phyloP scores from a whole-genome alignment of 2,329 filamentous ascomycete genomes.

The Drechslera avenae region DNA sequence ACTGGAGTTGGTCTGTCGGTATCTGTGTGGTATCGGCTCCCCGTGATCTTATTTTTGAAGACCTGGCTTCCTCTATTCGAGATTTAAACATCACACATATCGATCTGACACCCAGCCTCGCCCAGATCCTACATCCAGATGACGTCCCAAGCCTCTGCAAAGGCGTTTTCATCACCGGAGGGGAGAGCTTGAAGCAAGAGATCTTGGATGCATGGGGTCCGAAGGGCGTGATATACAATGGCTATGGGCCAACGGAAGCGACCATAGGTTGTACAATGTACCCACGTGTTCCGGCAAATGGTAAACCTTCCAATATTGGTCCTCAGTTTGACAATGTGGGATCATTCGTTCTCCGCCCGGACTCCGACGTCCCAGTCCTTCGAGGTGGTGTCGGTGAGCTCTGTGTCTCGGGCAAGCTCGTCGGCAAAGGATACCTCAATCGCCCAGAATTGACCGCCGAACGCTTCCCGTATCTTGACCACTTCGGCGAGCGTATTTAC shows the following conservation, averaged over 20 bases:
- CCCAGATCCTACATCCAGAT: slow-evolving; percentile 75
- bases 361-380: slow-evolving; percentile 72
- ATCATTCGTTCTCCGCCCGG: slow-evolving; percentile 74
- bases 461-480: slow-evolving; percentile 70
- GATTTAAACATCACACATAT: slow-evolving; percentile 82
- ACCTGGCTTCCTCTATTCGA: slow-evolving; percentile 74
- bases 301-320: slow-evolving; percentile 87
- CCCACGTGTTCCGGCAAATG: slow-evolving; percentile 75
- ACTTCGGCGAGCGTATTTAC: slow-evolving; percentile 64
- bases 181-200: slow-evolving; percentile 85
- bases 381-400: slow-evolving; percentile 84
- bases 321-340: slow-evolving; percentile 86
- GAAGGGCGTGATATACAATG: slow-evolving; percentile 83
- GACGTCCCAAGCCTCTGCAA: slow-evolving; percentile 79
- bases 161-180: slow-evolving; percentile 92
- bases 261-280: slow-evolving; percentile 94
- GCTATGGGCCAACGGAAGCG: slow-evolving; percentile 86
- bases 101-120: slow-evolving; percentile 87
- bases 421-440: slow-evolving; percentile 88
- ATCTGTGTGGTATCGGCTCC: slow-evolving; percentile 83
- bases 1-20: slow-evolving; percentile 92
- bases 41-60: slow-evolving; percentile 82
- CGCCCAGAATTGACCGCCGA: slow-evolving; percentile 76
- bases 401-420: slow-evolving; percentile 83
- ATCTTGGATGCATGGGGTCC: slow-evolving; percentile 86